Evolutionary conservation across 169 alveolate genomes (phyloP), one percentile per base, ranked within the genome.

Genomic region (Plasmodium reichenowi): DNA sequence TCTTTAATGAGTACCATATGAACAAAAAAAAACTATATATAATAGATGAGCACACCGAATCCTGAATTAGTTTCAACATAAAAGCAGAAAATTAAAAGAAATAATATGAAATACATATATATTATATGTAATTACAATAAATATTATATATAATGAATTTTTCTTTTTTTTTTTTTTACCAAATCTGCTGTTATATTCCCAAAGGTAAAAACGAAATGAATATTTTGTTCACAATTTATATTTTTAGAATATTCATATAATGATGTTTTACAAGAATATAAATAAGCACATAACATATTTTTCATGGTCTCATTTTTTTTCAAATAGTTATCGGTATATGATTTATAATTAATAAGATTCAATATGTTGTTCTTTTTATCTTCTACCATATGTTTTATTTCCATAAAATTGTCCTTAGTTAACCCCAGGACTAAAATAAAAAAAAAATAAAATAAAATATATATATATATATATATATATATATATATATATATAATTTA

Each of bases 131-230:
- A 32, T 32, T 4, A 32, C 45, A 32, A 32, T 32, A 32, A 32
- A 32, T 3, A 32, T 32, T 17, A 20, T 74, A 20, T 48, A 8
- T 48, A 2, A 10, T 74, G 38, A 29, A 2, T 52, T 10, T 74
- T 2, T 45, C 20, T 73, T 50, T 71, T 85, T 62, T 24, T 9
- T 56, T 74, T 71, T 56, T 72, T 85, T 85, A 85, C 92, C 66
- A 85, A 22, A 71, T 85, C 92, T 43, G 92, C 85, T 52, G 92
- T 85, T 43, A 43, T 85, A 38, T 85, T 85, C 59, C 92, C 92
- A 85, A 85, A 70, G 13, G 60, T 74, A 50, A 85, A 85, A 26
- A 85, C 86, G 70, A 85, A 85, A 43, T 60, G 85, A 26, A 71
- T 74, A 22, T 60, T 17, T 38, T 47, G 60, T 17, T 45, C 48